Evolutionary conservation across 169 alveolate genomes (phyloP), one percentile per base, ranked within the genome.

Genomic region (Plasmodium knowlesi): DNA sequence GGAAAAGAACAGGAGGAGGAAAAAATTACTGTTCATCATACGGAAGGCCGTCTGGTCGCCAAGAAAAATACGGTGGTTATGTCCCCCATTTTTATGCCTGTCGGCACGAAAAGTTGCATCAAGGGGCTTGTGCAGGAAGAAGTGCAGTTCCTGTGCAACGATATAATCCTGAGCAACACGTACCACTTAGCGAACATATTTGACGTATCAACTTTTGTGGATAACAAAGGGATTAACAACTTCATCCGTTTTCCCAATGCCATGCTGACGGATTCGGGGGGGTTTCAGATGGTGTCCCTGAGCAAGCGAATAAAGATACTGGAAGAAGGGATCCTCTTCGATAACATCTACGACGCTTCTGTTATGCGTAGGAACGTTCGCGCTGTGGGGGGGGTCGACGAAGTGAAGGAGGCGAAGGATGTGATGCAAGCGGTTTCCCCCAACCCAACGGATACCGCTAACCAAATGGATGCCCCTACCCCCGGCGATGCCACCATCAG

Each of bases 61-160:
- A 99, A 83, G 96, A 97, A 16, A 96, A 99, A 74, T 99, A 99
- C 25, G 99, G 98, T 96, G 43, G 99, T 99, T 3, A 93, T 96
- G 61, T 98, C 99, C 10, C 99, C 99, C 12, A 97, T 98, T 0
- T 99, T 98, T 95, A 99, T 99, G 99, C 99, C 99, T 19, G 99
- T 99, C 19, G 99, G 99, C 9, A 99, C 99, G 19, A 98, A 99
- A 94, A 99, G 99, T 53, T 97, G 99, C 37, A 92, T 97, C 73
- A 96, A 97, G 82, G 98, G 97, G 19, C 19, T 96, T 32, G 80
- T 71, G 28, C 81, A 67, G 53, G 95, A 95, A 46, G 85, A 93
- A 61, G 96, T 93, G 71, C 94, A 96, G 14, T 72, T 89, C 1
- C 92, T 95, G 3, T 92, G 93, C 41, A 32, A 95, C 30, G 96